These are phyloP conservation scores for Populus hybrid DNA, from an alignment of 441 rosid species.

Conservation along the genomic window DNA sequence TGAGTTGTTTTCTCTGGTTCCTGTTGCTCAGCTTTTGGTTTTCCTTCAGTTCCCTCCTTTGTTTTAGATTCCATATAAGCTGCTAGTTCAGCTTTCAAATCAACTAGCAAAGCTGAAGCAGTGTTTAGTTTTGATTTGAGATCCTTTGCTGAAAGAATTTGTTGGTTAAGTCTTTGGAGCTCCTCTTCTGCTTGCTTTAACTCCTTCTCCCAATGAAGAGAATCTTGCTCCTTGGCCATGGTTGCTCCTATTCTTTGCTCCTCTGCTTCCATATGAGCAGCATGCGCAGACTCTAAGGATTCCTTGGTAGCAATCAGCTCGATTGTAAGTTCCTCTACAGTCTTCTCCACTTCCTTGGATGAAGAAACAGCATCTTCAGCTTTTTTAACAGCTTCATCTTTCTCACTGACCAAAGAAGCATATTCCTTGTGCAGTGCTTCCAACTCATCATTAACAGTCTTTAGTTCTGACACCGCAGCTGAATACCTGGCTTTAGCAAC, in stretches of 20 bases:
- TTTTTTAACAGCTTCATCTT: conserved; percentile 54
- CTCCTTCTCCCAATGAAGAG: conserved; percentile 84
- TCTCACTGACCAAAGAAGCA: conserved; percentile 51
- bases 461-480: conserved; percentile 60
- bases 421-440: conserved; percentile 54
- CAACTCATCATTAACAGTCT: conserved; percentile 64
- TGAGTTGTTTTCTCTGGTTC: conserved; percentile 42
- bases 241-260: conserved; percentile 87
- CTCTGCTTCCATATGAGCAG: conserved; percentile 87
- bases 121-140: conserved; percentile 66
- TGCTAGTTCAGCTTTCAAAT: conserved; percentile 76
- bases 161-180: conserved; percentile 62
- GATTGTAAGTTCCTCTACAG: conserved; percentile 76
- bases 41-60: conserved; percentile 39
- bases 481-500: conserved; percentile 80
- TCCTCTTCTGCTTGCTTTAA: conserved; percentile 85
- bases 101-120: conserved; percentile 65
- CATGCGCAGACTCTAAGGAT: conserved; percentile 82
- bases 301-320: conserved; percentile 85
- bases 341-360: conserved; percentile 81
- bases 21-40: conserved; percentile 22
- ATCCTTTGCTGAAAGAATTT: conserved; percentile 67
- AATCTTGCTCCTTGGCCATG: conserved; percentile 85
- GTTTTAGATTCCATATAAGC: conserved; percentile 82
- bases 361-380: conserved; percentile 66